Evolutionary conservation across 2,329 filamentous ascomycete species (phyloP), one percentile per base, ranked within the genome.

Genomic region (Cercospora zeae-maydis): DNA sequence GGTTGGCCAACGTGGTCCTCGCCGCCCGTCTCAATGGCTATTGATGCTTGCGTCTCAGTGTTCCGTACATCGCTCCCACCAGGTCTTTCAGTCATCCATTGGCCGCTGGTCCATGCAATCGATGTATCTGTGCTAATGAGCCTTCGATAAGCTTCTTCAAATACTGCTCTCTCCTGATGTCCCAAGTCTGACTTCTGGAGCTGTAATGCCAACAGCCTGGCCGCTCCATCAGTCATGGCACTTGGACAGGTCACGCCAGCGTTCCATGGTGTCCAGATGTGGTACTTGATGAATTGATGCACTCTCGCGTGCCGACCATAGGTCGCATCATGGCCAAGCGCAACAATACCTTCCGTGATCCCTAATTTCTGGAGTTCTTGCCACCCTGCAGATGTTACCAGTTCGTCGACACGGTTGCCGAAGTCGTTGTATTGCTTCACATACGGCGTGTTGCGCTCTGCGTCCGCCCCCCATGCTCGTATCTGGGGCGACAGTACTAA

Each of bases 1-100:
- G 62, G 57, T 30, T 54, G 61, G 10, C 68, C 67, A 49, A 67
- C 65, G 3, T 34, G 53, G n/a, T 67, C 63, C 19, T 16, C 7
- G 54, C 36, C 36, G 9, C 54, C 54, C 9, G 3, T 14, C 11
- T 37, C 24, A 24, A n/a, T 33, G 14, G 34, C 36, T 7, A 21
- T 14, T 1, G 54, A 42, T 16, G 54, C 54, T 19, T 57, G 62
- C 39, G 59, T 62, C 74, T 91, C 88, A 0, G 86, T 89, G 37
- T 82, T 80, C 3, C 85, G 85, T 1, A 91, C 86, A 68, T 91
- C 88, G 66, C 86, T 89, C 0, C 88, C 88, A 1, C 88, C 88
- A 0, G 82, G 80, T 1, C 88, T 81, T 69, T 91, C 88, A 0
- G 88, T 91, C 88, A 91, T 90, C 88, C 88, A 91, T 72, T 91